Base-by-base conservation (phyloP, 2,329 filamentous ascomycete species). In the Tolypocladium pustulatum region DNA sequence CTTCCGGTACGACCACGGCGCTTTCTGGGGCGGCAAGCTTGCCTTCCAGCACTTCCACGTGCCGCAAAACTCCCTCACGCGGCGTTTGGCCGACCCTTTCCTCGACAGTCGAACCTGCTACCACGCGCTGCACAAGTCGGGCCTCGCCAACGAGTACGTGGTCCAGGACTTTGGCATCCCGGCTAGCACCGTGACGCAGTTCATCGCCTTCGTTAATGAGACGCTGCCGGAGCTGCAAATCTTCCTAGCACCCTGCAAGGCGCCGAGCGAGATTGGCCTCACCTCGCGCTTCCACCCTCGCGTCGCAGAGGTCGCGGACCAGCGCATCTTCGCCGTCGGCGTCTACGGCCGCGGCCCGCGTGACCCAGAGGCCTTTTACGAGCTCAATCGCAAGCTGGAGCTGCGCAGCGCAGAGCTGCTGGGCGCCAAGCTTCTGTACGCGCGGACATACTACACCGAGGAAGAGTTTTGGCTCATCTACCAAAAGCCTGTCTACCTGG, bases 381-480 rank as follows among this genome's bases (percentile, higher is more conserved):
- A 68, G 8, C 72, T 75, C 57, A 82, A 83, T 61, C 74, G 77
- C 17, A 73, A 74, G 30, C 68, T 83, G 1, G 80, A 83, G 66
- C 69, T 71, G 58, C 77, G 73, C 36, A 68, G 81, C 4, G 71
- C 72, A 2, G 75, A 79, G 41, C 71, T 82, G 40, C 73, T 77
- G 9, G 81, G 81, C 17, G 78, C 79, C 72, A 82, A 82, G 66
- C 80, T 79, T 74, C 65, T 83, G 8, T 83, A 83, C 64, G 79
- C 80, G 6, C 78, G 81, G 57, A 79, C 78, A 0, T 82, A 80
- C 67, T 81, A 81, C 65, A 75, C 72, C 22, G 75, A 80, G 64
- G 70, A 74, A 2, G 80, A 83, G 57, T 83, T 83, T 66, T 82
- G 79, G 79, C 66, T 70, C 25, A 76, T 79, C 60, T 82, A 81